Base-by-base conservation (phyloP, 805 yeast species). In the Wickerhamomyces bisporus region DNA sequence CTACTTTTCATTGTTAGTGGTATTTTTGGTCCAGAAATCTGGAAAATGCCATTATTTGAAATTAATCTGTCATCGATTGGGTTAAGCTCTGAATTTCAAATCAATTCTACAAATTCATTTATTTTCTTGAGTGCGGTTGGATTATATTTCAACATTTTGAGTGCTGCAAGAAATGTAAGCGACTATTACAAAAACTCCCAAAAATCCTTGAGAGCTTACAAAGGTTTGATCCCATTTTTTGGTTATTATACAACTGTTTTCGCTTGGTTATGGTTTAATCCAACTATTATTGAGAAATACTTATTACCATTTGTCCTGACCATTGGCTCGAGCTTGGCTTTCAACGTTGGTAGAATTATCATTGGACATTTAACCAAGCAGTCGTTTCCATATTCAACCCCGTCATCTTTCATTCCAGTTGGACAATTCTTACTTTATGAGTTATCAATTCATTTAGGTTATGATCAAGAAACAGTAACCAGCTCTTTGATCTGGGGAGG, bases 311-410 rank as follows among this genome's bases (percentile, higher is more conserved):
- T 82, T 47, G 64, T 80, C 17, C 54, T 83, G 33, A 74, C 89
- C 21, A 77, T 85, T 52, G 94, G 95, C 1, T 69, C 82, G 36
- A 73, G 84, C 1, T 63, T 83, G 48, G 96, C 98, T 1, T 82
- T 85, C 53, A 68, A 77, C 4, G 97, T 91, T n/a, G 97, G 97
- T 5, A 76, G 93, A 56, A 86, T 89, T 45, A 89, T 89, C 52
- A 69, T 82, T 40, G 89, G 86, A 3, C 98, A 89, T 59, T 74
- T 91, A 48, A 86, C 96, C 1, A 64, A 73, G 35, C 95, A 85
- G 58, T 62, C 66, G 12, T 88, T 85, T 69, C 97, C 98, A 34
- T 62, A 68, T 56, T 51, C 73, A 46, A 84, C 86, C 35, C 69
- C 84, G 23, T 85, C 95, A 31, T 76, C 79, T 68, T 68, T 76